These are phyloP conservation scores for Saccharum spontaneum DNA, from an alignment of 176 grass and related monocot genomes.

Conservation along the genomic window DNA sequence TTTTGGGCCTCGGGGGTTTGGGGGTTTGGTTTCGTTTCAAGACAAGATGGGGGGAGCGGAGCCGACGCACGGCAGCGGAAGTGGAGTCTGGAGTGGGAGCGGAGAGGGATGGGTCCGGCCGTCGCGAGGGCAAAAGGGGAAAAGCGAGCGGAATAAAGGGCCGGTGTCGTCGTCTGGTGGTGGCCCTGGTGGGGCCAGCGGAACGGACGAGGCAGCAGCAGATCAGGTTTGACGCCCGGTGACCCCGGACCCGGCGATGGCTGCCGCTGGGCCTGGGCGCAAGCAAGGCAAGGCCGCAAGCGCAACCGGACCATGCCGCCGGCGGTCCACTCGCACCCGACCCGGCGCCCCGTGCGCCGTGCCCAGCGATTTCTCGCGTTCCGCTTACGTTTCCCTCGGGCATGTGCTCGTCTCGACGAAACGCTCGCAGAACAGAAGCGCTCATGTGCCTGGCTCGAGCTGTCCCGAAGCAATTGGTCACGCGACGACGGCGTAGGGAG, in stretches of 20 bases:
- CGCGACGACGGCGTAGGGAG: conserved; percentile 9
- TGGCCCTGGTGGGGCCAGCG: neutral
- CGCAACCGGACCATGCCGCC: neutral
- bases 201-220: neutral
- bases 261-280: neutral
- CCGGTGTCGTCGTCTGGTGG: neutral
- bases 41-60: conserved; percentile 11
- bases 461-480: conserved; percentile 8
- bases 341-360: neutral
- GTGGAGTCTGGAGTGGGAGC: neutral
- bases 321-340: neutral
- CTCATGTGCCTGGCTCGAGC: neutral
- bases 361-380: neutral
- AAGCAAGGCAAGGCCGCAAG: neutral
- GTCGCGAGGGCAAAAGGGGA: conserved; percentile 39
- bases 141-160: conserved; percentile 51
- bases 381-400: neutral
- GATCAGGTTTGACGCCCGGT: conserved; percentile 5
- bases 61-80: conserved; percentile 15
- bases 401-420: neutral
- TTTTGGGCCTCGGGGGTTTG: conserved; percentile 21
- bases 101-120: neutral
- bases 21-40: conserved; percentile 31
- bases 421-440: neutral
- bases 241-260: conserved; percentile 5